Evolutionary conservation across 345 rosid genomes (phyloP).

Genomic region (Reutealis trisperma): DNA sequence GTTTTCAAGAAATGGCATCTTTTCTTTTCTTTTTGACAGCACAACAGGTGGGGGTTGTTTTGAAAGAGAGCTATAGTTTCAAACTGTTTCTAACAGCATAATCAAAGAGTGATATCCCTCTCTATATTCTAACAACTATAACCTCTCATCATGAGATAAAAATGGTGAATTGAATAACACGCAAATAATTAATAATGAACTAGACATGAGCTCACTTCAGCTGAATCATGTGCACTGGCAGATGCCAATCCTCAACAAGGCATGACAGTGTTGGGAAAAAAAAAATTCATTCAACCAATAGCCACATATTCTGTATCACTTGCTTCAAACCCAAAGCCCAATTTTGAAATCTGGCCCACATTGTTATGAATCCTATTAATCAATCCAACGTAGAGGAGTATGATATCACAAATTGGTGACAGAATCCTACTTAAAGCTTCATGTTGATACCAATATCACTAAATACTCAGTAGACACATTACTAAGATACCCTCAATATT

Average conservation of each 20-base stretch:
- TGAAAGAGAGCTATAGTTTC: too few species aligned
- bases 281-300: neutral
- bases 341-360: neutral
- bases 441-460: neutral
- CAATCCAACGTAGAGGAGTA: neutral
- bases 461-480: neutral
- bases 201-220: neutral
- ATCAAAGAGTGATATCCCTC: too few species aligned
- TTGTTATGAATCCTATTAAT: too few species aligned
- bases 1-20: too few species aligned
- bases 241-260: neutral
- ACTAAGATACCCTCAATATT: neutral
- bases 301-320: neutral
- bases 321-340: neutral
- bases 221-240: neutral
- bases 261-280: neutral
- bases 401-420: neutral
- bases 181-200: neutral
- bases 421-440: neutral
- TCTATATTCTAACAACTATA: too few species aligned
- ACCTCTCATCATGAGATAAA: too few species aligned
- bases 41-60: too few species aligned
- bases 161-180: neutral
- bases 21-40: too few species aligned
- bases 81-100: too few species aligned